Conservation (phyloP, 2,329 filamentous ascomycete species). For the Xylaria sp. region DNA sequence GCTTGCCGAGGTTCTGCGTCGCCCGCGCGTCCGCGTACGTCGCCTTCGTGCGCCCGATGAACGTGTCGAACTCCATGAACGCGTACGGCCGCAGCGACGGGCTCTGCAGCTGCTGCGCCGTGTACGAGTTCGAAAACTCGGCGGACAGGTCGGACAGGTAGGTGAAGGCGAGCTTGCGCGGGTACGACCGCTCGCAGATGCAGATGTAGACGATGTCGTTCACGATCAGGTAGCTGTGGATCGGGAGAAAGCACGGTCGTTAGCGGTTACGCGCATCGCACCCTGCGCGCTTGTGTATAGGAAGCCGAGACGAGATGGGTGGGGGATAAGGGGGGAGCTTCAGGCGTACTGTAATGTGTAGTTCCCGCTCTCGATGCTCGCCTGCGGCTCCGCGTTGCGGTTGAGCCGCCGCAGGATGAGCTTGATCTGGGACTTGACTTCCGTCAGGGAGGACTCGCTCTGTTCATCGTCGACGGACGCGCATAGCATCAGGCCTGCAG, state of each 20-base stretch:
- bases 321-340: not conserved
- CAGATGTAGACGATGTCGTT: constrained; percentile 83
- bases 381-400: constrained; percentile 83
- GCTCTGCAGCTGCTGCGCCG: constrained; percentile 64
- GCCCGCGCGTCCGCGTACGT: constrained; percentile 92
- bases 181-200: constrained; percentile 90
- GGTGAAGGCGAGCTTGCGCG: constrained; percentile 95
- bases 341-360: constrained; percentile 81
- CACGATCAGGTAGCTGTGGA: constrained; percentile 71
- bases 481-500: constrained; percentile 81
- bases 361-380: constrained; percentile 77
- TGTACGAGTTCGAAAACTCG: constrained; percentile 88
- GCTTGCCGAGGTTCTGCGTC: constrained; percentile 84
- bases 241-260: not conserved
- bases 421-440: constrained; percentile 88
- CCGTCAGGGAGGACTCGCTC: constrained; percentile 69
- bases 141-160: constrained; percentile 88
- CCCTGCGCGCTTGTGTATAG: not conserved
- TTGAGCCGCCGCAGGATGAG: constrained; percentile 83
- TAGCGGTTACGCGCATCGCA: not conserved
- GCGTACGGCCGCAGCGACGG: constrained; percentile 82
- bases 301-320: not conserved
- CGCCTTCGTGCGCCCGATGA: constrained; percentile 87
- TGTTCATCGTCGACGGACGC: constrained; percentile 88
- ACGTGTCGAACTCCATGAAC: constrained; percentile 97